Percentiles rank a stretch among this genome's conserved stretches.
Conservation (phyloP, 73 alveolate species). For the Chromera velia region DNA sequence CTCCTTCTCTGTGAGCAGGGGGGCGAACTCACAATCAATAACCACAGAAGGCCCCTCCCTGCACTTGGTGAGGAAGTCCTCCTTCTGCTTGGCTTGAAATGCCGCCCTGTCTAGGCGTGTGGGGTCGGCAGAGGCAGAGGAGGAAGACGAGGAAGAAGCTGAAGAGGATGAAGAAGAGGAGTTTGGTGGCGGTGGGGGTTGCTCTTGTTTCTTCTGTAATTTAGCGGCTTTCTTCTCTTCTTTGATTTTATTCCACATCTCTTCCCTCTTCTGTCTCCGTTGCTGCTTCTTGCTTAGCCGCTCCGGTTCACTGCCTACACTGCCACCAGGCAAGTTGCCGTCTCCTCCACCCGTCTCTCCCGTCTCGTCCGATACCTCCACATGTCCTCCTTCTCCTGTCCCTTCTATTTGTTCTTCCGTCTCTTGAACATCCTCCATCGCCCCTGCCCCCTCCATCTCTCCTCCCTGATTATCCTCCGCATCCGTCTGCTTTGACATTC, state of each 20-base stretch:
- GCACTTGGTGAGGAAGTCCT: no score
- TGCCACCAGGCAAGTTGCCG: no score
- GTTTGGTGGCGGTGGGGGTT: slow-evolving; percentile 9
- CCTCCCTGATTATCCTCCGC: no score
- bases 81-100: slow-evolving; percentile 19
- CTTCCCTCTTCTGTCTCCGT: slow-evolving; percentile 25
- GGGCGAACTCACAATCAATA: slow-evolving; percentile 81
- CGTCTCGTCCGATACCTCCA: no score
- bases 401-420: no score
- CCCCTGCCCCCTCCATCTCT: no score
- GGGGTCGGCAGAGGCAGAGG: background rate
- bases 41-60: slow-evolving; percentile 64
- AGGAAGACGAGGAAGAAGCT: background rate
- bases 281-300: slow-evolving; percentile 53
- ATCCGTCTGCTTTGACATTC: no score
- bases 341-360: no score
- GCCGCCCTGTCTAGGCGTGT: slow-evolving; percentile 9
- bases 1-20: slow-evolving; percentile 65
- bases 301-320: no score
- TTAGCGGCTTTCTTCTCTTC: slow-evolving; percentile 41
- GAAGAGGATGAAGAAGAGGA: background rate
- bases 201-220: slow-evolving; percentile 11
- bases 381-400: no score
- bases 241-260: slow-evolving; percentile 43
- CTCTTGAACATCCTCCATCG: no score